Evolutionary conservation across 2,329 filamentous ascomycete genomes (phyloP).

Genomic region (Colletotrichum ledebouriae): DNA sequence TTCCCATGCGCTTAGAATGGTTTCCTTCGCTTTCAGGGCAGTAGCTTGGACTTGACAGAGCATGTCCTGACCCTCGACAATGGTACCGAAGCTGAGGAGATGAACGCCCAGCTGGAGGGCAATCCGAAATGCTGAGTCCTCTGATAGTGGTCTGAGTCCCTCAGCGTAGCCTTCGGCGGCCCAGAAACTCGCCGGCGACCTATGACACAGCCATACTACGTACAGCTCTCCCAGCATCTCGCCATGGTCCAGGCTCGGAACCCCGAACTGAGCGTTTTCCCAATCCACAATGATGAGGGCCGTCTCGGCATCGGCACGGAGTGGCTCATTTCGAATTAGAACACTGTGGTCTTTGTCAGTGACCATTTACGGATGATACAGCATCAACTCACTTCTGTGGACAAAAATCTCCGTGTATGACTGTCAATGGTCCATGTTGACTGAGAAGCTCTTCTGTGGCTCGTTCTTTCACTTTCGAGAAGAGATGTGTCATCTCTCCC

Average conservation of each 20-base stretch:
- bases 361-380: no score
- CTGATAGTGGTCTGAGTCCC: neutral
- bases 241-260: neutral
- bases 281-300: neutral
- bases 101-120: constrained; percentile 2
- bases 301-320: neutral
- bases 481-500: constrained; percentile 42
- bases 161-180: neutral
- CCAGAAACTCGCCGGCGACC: neutral
- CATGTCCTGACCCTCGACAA: neutral
- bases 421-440: constrained; percentile 6
- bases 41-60: neutral
- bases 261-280: constrained; percentile 2
- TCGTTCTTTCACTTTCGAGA: constrained; percentile 12
- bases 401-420: constrained; percentile 74
- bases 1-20: neutral
- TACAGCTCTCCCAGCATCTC: no score
- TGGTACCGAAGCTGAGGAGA: neutral
- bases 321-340: neutral
- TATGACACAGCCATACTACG: neutral
- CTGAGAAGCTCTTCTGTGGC: neutral
- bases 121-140: neutral
- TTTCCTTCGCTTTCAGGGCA: neutral
- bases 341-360: neutral
- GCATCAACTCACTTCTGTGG: constrained; percentile 62